phyloP scores from a whole-genome alignment of 2,329 filamentous ascomycete species.

The Magnaporthiopsis rhizophila region DNA sequence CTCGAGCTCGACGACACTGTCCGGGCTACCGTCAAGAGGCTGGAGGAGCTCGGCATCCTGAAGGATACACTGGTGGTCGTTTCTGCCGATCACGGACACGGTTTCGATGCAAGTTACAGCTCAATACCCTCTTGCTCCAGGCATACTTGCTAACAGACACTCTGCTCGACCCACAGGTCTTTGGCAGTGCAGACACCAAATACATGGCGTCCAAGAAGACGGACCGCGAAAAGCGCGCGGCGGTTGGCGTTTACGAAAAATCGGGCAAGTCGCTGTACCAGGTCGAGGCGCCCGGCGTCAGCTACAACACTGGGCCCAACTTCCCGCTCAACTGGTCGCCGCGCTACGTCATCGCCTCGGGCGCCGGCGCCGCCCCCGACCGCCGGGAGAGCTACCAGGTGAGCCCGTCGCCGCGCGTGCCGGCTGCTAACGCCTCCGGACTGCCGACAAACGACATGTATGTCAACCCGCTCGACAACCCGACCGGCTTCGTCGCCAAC shows the following conservation, averaged over 20 bases:
- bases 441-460: conserved; percentile 48
- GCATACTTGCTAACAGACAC: not conserved
- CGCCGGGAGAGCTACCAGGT: conserved; percentile 63
- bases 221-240: conserved; percentile 66
- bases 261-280: conserved; percentile 73
- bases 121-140: not conserved
- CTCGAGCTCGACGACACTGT: conserved; percentile 81
- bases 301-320: conserved; percentile 64
- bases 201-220: conserved; percentile 55
- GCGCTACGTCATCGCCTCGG: conserved; percentile 70
- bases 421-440: conserved; percentile 47
- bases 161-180: conserved; percentile 32
- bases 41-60: conserved; percentile 56
- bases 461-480: conserved; percentile 59
- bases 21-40: conserved; percentile 63
- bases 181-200: conserved; percentile 71
- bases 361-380: conserved; percentile 65
- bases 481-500: conserved; percentile 64
- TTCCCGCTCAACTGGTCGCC: conserved; percentile 84
- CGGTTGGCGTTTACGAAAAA: conserved; percentile 64
- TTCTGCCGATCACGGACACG: conserved; percentile 83
- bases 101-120: conserved; percentile 49
- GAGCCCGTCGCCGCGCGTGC: conserved; percentile 46
- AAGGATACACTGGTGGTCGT: conserved; percentile 74
- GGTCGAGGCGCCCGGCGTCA: conserved; percentile 45